Evolutionary conservation across 768 basidiomycete species (phyloP).

Genomic region (Pholiota conissans): DNA sequence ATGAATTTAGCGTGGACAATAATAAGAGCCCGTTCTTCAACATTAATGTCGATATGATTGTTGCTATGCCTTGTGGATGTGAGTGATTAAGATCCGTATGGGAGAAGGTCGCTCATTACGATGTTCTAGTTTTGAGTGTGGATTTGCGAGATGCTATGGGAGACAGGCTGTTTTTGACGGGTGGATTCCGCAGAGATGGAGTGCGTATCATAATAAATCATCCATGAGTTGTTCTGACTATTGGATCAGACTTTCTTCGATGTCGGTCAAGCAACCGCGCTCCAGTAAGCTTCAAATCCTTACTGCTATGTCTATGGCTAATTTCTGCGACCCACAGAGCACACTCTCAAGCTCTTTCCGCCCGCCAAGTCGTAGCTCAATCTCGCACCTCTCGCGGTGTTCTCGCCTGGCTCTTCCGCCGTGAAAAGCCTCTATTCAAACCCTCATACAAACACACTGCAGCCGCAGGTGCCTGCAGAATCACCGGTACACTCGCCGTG

Average conservation of each 20-base stretch:
- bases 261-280: constrained; percentile 72
- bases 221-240: neutral
- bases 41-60: constrained; percentile 90
- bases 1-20: constrained; percentile 84
- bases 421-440: constrained; percentile 48
- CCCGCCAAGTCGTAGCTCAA: constrained; percentile 66
- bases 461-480: constrained; percentile 78
- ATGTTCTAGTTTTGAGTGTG: constrained; percentile 68
- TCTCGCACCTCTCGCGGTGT: constrained; percentile 76
- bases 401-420: constrained; percentile 55
- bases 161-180: constrained; percentile 82
- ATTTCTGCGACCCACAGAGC: constrained; percentile 37
- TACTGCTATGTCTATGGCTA: neutral
- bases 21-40: constrained; percentile 62
- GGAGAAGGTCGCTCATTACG: constrained; percentile 1
- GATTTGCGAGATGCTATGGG: constrained; percentile 94
- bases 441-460: constrained; percentile 73
- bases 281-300: constrained; percentile 46
- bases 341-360: constrained; percentile 67
- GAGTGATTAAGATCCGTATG: constrained; percentile 31
- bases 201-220: constrained; percentile 44
- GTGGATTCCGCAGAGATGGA: constrained; percentile 81
- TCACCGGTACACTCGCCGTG: constrained; percentile 79
- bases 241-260: constrained; percentile 70
- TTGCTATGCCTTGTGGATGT: constrained; percentile 94